Base-by-base conservation (phyloP, 345 rosid genomes). In the Carallia brachiata region DNA sequence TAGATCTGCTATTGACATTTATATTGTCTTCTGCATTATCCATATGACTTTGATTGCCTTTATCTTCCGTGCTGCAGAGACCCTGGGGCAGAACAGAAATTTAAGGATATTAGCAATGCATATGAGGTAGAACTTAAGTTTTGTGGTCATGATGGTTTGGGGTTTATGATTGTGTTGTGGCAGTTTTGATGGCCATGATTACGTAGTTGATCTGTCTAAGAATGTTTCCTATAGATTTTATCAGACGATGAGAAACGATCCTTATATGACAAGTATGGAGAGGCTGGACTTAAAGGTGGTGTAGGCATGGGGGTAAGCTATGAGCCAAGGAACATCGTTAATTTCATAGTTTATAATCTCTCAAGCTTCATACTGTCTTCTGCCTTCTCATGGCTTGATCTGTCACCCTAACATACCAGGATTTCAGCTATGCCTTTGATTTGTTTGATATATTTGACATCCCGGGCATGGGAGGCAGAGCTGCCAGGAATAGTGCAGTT, bases 101-200 rank as follows among this genome's bases (percentile, higher is more conserved):
- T 96, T 77, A 96, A 92, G 90, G 97, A 96, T 48, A 96, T 96
- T 75, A 90, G 99, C 66, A 96, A 92, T 79, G 99, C 98, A 12
- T 96, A 96, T 31, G 99, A 96, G 97, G 99, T 90, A 65, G 79
- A 73, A 67, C 30, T 72, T 61, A 37, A 36, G 54, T 50, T 77
- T 52, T 66, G 37, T 52, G 54, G 31, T 77, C 55, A 52, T 65
- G 47, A 6, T 69, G 28, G 70, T 44, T 72, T 59, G 52, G 30
- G 55, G 28, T 19, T 40, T 67, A 16, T 69, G 28, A 73, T 36
- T 50, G 9, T 39, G 54, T 64, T 34, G 34, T 44, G 5, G 36
- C 23, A 47, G 34, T 66, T 44, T 37, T 48, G 61, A 6, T 61
- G 52, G 37, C 19, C 62, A 39, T 48, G 53, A 36, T 63, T 44